Conservation (phyloP, 805 yeast genomes). For the Wickerhamiella dianesei region DNA sequence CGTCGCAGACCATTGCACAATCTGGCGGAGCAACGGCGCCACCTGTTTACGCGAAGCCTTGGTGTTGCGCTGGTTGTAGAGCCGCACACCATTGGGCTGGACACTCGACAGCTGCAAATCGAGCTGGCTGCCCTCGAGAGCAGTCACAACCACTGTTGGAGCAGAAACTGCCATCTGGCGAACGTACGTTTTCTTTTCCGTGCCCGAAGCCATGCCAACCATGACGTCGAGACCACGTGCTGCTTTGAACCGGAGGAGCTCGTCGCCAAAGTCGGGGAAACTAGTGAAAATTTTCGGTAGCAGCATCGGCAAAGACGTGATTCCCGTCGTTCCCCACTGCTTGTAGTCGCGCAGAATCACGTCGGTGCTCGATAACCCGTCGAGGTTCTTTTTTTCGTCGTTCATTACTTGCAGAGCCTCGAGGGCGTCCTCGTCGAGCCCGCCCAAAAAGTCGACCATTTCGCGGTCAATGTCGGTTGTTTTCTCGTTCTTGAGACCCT, state of each 20-base stretch:
- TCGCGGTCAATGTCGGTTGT: conserved; percentile 41
- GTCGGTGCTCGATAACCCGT: conserved; percentile 46
- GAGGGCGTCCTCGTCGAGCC: conserved; percentile 4
- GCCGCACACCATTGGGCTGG: conserved; percentile 11
- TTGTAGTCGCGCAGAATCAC: conserved; percentile 76
- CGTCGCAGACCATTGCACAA: conserved; percentile 3
- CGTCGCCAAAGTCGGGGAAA: conserved; percentile 22
- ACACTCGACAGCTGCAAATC: conserved; percentile 9
- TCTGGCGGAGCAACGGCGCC: conserved; percentile 42
- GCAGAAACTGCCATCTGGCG: conserved; percentile 33
- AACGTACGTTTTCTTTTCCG: conserved; percentile 18
- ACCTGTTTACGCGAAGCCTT: conserved; percentile 75
- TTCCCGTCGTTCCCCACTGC: conserved; percentile 55
- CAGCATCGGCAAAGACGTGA: conserved; percentile 60
- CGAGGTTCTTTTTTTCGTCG: conserved; percentile 46
- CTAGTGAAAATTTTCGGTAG: conserved; percentile 36
- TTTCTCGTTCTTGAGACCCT: conserved; percentile 42
- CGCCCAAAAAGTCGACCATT: conserved; percentile 7
- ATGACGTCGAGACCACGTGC: conserved; percentile 29
- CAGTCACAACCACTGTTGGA: conserved; percentile 22
- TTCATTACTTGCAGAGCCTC: conserved; percentile 2
- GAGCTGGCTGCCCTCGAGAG: conserved; percentile 5
- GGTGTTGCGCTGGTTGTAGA: conserved; percentile 38
- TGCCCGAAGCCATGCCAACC: conserved; percentile 36
- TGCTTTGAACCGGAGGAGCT: conserved; percentile 22